phyloP scores from a whole-genome alignment of 2,329 filamentous ascomycete species.

The Parascedosporium putredinis region DNA sequence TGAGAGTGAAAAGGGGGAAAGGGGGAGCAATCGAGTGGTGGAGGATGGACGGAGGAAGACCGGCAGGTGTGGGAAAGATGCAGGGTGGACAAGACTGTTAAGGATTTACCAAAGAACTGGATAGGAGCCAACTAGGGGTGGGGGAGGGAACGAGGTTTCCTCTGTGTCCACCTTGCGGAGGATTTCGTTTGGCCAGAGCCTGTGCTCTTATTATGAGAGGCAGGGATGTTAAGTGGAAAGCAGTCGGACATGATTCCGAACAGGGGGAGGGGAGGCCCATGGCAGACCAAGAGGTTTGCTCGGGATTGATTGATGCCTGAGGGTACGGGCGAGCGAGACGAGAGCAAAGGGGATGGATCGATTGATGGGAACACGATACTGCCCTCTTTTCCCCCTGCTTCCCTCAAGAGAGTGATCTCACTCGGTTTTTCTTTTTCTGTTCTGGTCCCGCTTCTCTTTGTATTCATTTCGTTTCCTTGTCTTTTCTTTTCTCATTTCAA shows the following conservation, averaged over 20 bases:
- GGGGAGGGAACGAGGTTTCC: not conserved
- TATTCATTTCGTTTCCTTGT: not conserved
- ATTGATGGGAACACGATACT: too few species aligned
- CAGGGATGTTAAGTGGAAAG: slow-evolving; percentile 8
- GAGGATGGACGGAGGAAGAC: not conserved
- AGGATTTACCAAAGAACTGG: slow-evolving; percentile 2
- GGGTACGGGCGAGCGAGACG: not conserved
- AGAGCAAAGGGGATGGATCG: not conserved
- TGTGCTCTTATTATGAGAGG: not conserved
- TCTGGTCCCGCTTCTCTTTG: not conserved
- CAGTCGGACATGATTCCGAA: not conserved
- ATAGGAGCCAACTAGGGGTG: not conserved
- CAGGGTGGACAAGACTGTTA: not conserved
- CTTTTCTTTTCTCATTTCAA: not conserved
- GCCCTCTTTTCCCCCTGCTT: too few species aligned
- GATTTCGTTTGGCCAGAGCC: slow-evolving; percentile 1
- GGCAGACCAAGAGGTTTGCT: not conserved
- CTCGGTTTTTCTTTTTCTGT: not conserved
- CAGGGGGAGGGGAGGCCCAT: not conserved
- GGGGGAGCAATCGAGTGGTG: not conserved
- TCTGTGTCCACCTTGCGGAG: not conserved
- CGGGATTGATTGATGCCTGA: not conserved
- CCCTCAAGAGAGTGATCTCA: too few species aligned
- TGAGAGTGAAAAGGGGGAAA: not conserved
- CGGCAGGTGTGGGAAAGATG: not conserved